A percentile compares a stretch with the other conserved stretches of the same genome.
phyloP scores from a whole-genome alignment of 2,329 filamentous ascomycete genomes.

The Fusarium musae region DNA sequence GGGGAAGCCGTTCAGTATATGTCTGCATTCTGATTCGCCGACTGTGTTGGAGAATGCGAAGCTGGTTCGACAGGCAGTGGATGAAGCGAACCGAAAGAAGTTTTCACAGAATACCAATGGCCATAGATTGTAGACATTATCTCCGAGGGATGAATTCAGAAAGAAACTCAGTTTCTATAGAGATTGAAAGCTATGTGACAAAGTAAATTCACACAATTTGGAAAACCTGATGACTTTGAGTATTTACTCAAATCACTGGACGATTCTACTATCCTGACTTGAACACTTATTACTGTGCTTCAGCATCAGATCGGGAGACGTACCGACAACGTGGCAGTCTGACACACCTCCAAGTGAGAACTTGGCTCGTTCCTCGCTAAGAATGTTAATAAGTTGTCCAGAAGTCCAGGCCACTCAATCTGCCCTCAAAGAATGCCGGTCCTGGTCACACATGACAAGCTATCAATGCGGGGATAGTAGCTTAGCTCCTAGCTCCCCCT shows the following conservation, averaged over 20 bases:
- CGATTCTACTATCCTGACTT: not conserved
- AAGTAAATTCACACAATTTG: not conserved
- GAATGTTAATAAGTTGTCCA: not conserved
- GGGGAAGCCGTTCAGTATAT: not conserved
- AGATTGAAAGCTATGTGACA: not conserved
- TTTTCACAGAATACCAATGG: not conserved
- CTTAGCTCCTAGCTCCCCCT: not conserved
- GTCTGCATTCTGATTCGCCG: not conserved
- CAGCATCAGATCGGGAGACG: not conserved
- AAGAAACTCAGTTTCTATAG: accelerated
- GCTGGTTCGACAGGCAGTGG: not conserved
- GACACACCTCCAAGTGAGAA: not conserved
- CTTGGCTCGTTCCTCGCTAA: not conserved
- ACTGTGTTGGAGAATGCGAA: not conserved
- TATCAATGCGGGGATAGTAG: conserved; percentile 1
- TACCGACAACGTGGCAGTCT: not conserved
- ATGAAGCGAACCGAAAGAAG: not conserved
- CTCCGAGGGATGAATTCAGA: not conserved
- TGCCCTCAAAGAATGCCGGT: not conserved
- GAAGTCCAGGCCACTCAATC: not conserved
- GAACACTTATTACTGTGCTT: not conserved
- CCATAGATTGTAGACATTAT: not conserved
- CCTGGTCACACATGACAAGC: not conserved
- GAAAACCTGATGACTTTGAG: accelerated
- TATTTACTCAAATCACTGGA: too few species aligned